Conservation (phyloP, 495 filamentous ascomycete species). For the Aspergillus carlsbadensis region DNA sequence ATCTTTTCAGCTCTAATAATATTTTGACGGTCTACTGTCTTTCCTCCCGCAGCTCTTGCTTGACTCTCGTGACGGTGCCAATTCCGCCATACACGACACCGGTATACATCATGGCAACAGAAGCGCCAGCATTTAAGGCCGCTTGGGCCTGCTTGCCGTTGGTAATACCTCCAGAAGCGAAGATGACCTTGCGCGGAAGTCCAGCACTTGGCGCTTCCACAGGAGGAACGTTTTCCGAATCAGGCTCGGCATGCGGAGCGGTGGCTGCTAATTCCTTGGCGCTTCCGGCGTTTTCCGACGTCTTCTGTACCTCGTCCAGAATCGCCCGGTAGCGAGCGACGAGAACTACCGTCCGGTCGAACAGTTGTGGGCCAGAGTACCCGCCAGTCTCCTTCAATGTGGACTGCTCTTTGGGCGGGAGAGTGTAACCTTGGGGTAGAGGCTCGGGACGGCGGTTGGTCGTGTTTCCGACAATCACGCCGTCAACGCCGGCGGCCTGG, state of each 20-base stretch:
- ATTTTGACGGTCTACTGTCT: slow-evolving; percentile 27
- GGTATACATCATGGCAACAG: slow-evolving; percentile 82
- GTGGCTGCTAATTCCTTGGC: slow-evolving; percentile 13
- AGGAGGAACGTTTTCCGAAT: slow-evolving; percentile 17
- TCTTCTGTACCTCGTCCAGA: slow-evolving; percentile 54
- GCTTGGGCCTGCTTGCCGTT: slow-evolving; percentile 77
- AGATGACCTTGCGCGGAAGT: slow-evolving; percentile 71
- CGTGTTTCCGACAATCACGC: slow-evolving; percentile 97
- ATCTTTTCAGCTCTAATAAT: background rate
- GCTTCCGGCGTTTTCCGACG: slow-evolving; percentile 17
- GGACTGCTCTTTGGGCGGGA: slow-evolving; percentile 64
- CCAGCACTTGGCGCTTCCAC: slow-evolving; percentile 16
- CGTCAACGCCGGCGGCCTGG: slow-evolving; percentile 80
- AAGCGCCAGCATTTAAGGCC: slow-evolving; percentile 80
- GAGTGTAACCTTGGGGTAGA: slow-evolving; percentile 59
- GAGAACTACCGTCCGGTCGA: slow-evolving; percentile 70
- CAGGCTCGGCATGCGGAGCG: slow-evolving; percentile 12
- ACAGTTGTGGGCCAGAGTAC: slow-evolving; percentile 86
- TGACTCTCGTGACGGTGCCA: slow-evolving; percentile 82
- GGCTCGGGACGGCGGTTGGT: slow-evolving; percentile 76
- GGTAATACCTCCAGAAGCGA: slow-evolving; percentile 88
- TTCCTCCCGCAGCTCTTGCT: slow-evolving; percentile 74
- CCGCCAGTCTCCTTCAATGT: slow-evolving; percentile 77
- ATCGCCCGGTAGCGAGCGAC: slow-evolving; percentile 75
- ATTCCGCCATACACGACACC: slow-evolving; percentile 81